Base-by-base conservation (phyloP, 2,329 filamentous ascomycete species). In the Taxawa tesnikishii region DNA sequence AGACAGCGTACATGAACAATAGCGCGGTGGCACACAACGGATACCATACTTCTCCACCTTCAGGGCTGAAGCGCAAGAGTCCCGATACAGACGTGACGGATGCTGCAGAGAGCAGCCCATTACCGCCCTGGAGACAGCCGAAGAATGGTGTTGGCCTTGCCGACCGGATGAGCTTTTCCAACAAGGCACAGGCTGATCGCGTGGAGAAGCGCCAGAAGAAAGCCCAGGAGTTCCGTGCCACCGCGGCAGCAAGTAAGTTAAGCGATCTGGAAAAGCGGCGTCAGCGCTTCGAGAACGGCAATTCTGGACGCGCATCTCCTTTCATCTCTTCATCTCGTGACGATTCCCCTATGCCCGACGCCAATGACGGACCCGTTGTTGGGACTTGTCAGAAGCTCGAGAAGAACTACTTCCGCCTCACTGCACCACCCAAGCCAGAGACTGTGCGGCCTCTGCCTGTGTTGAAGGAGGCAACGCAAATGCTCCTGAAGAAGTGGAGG, bases 331-430 rank as follows among this genome's bases (percentile, higher is more conserved):
- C 51, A 30, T 34, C 32, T 31, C 58, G 50, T 46, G 61, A 62
- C 44, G 65, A 66, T 38, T 63, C 67, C 29, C 62, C 67, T 27
- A 49, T 55, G 31, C 56, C 59, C 25, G 54, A 58, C 43, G 52
- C 56, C 36, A 52, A 58, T 37, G 56, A 62, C 42, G 73, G 72
- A 39, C 90, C 90, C 7, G 78, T 96, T 19, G 72, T 94, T 38
- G 90, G 90, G 44, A 83, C 81, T 28, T 88, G 79, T 55, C 73
- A 85, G 56, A 70, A 67, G 15, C 65, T 96, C 45, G 88, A 96
- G 60, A 98, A 98, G 68, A 79, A 75, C 51, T 98, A 94, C 53
- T 81, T 96, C 51, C 85, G 90, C 40, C 70, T 98, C 54, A 98
- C 88, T 12, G 77, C 87, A 18, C 79, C 87, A 29, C 90, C 90